phyloP scores from a whole-genome alignment of 2,329 filamentous ascomycete genomes.

The Chalara sp. region DNA sequence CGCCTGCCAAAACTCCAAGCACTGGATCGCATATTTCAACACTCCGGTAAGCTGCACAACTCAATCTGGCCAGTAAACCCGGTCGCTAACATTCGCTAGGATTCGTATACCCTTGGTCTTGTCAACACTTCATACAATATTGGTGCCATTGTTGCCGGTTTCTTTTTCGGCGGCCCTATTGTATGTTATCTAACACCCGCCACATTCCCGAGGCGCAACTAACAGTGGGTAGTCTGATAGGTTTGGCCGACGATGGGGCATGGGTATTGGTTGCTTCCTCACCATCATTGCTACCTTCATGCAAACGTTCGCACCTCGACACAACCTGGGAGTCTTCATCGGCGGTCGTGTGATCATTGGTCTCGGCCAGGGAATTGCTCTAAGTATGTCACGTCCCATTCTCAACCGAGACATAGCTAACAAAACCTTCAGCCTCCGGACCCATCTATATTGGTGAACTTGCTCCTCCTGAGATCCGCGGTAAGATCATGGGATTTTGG shows the following conservation, averaged over 20 bases:
- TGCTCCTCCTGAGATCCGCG: conserved; percentile 56
- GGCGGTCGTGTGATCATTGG: conserved; percentile 63
- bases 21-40: conserved; percentile 61
- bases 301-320: conserved; percentile 56
- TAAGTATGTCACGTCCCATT: conserved; percentile 37
- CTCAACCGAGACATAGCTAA: background rate
- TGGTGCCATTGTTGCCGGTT: conserved; percentile 60
- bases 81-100: conserved; percentile 12
- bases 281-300: conserved; percentile 64
- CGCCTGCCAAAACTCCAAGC: conserved; percentile 58
- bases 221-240: conserved; percentile 38
- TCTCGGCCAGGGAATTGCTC: conserved; percentile 61
- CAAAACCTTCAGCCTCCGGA: conserved; percentile 43
- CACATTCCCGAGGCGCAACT: background rate
- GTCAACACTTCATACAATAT: conserved; percentile 67
- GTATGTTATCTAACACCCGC: background rate
- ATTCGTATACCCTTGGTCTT: conserved; percentile 39
- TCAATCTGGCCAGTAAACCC: background rate
- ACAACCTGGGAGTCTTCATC: conserved; percentile 59
- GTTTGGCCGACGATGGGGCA: conserved; percentile 56
- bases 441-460: conserved; percentile 68
- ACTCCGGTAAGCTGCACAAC: conserved; percentile 8
- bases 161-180: conserved; percentile 58
- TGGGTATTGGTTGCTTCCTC: conserved; percentile 56
- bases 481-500: conserved; percentile 64